Percentiles rank a stretch among this genome's conserved stretches.
These are phyloP conservation scores for Castanea crenata DNA, from an alignment of 306 rosid genomes.

Conservation along the genomic window DNA sequence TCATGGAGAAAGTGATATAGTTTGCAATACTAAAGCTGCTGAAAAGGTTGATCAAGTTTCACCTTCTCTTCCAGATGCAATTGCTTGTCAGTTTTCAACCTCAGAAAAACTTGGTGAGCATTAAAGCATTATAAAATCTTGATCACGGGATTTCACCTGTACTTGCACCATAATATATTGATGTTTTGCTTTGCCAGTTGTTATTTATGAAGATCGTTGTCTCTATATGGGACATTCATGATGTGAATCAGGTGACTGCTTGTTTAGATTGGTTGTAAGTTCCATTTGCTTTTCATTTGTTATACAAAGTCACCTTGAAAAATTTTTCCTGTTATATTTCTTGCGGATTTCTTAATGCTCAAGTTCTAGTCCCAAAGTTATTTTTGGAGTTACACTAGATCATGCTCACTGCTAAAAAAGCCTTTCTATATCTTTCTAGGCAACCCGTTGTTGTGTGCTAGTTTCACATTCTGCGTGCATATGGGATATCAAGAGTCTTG, in stretches of 20 bases:
- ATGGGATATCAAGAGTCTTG: constrained; percentile 86
- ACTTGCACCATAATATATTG: constrained; percentile 13
- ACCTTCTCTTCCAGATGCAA: constrained; percentile 64
- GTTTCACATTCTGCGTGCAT: constrained; percentile 81
- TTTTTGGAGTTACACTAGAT: constrained; percentile 11
- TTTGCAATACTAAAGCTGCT: constrained; percentile 25
- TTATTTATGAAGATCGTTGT: constrained; percentile 63
- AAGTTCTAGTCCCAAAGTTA: constrained; percentile 11
- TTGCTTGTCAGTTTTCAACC: constrained; percentile 68
- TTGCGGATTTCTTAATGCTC: constrained; percentile 8
- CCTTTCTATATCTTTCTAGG: constrained; percentile 38
- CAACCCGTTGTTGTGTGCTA: constrained; percentile 58
- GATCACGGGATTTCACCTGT: background rate
- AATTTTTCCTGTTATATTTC: background rate
- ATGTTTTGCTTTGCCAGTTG: constrained; percentile 48
- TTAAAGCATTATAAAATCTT: constrained; percentile 13
- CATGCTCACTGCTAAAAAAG: constrained; percentile 1
- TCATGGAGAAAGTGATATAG: constrained; percentile 24
- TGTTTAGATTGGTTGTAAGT: background rate
- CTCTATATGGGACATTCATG: constrained; percentile 70
- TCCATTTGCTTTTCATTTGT: background rate
- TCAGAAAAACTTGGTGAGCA: constrained; percentile 72
- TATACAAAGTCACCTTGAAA: background rate
- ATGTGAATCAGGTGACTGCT: constrained; percentile 59
- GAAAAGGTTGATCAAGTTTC: constrained; percentile 37